A percentile compares a stretch with the other conserved stretches of the same genome.
Conservation (phyloP, 1,139 yeast genomes). For the Dujonia santamariae region DNA sequence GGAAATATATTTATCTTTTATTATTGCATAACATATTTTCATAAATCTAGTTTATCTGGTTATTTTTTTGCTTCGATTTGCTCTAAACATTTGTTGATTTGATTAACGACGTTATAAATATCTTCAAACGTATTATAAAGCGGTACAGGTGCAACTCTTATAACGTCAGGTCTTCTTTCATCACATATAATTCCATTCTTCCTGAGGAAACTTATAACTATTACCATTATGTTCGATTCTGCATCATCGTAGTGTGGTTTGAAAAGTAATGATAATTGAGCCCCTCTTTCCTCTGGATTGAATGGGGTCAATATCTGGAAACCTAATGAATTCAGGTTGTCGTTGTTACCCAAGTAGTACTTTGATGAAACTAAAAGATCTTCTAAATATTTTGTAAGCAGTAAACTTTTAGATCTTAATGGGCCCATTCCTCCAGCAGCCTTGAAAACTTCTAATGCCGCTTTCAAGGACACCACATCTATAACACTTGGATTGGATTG, state of each 20-base stretch:
- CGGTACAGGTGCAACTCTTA: constrained; percentile 81
- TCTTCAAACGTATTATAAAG: constrained; percentile 77
- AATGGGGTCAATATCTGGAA: constrained; percentile 76
- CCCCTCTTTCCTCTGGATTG: constrained; percentile 60
- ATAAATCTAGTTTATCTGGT: no score
- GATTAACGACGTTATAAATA: constrained; percentile 44
- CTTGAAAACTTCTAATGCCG: constrained; percentile 62
- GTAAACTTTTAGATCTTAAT: constrained; percentile 55
- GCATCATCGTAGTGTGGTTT: constrained; percentile 44
- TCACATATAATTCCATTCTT: constrained; percentile 73
- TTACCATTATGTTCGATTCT: constrained; percentile 56
- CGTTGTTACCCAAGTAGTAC: constrained; percentile 36
- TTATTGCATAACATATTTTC: no score
- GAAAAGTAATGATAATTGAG: constrained; percentile 76
- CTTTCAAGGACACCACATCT: constrained; percentile 68
- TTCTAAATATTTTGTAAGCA: constrained; percentile 58
- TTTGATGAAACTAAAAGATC: constrained; percentile 39
- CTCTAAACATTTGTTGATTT: constrained; percentile 39
- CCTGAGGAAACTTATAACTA: constrained; percentile 48
- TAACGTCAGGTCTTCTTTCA: constrained; percentile 85
- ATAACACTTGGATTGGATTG: constrained; percentile 92
- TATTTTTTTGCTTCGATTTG: neutral
- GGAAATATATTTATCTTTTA: no score
- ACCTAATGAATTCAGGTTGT: constrained; percentile 28
- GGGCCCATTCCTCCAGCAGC: constrained; percentile 61